Conservation (phyloP, 768 basidiomycete genomes). For the Pleurotus ostreatus region DNA sequence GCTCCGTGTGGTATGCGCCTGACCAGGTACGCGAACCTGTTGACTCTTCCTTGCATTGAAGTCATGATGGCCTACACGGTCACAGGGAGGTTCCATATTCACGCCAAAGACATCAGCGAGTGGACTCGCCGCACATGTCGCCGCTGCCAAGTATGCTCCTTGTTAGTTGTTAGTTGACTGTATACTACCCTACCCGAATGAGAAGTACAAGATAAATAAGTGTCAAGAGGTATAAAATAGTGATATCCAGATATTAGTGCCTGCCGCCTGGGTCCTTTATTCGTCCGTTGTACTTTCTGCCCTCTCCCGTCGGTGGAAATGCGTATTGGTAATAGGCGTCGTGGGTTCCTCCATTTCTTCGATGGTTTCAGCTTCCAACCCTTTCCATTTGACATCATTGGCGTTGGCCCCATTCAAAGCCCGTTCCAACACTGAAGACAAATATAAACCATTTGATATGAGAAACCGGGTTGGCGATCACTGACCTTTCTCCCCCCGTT, state of each 20-base stretch:
- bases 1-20: constrained; percentile 44
- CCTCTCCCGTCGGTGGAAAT: constrained; percentile 24
- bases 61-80: not conserved
- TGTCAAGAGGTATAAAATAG: constrained; percentile 5
- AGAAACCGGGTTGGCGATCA: not conserved
- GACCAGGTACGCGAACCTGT: constrained; percentile 23
- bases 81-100: constrained; percentile 38
- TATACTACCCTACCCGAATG: too few relatives aligned
- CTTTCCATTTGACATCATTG: constrained; percentile 29
- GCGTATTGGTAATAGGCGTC: constrained; percentile 23
- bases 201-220: not conserved
- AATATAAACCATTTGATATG: not conserved
- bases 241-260: constrained; percentile 4
- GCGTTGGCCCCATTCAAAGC: constrained; percentile 28
- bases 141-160: constrained; percentile 39
- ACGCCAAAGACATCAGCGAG: constrained; percentile 40
- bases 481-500: constrained; percentile 79
- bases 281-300: constrained; percentile 13
- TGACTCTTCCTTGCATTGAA: not conserved
- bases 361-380: constrained; percentile 28
- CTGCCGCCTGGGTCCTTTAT: not conserved
- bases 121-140: constrained; percentile 38
- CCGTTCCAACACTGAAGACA: constrained; percentile 25
- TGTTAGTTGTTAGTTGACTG: constrained; percentile 17
- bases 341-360: constrained; percentile 28